These are phyloP conservation scores for Copromyces sp. DNA, from an alignment of 495 filamentous ascomycete genomes.

Conservation along the genomic window DNA sequence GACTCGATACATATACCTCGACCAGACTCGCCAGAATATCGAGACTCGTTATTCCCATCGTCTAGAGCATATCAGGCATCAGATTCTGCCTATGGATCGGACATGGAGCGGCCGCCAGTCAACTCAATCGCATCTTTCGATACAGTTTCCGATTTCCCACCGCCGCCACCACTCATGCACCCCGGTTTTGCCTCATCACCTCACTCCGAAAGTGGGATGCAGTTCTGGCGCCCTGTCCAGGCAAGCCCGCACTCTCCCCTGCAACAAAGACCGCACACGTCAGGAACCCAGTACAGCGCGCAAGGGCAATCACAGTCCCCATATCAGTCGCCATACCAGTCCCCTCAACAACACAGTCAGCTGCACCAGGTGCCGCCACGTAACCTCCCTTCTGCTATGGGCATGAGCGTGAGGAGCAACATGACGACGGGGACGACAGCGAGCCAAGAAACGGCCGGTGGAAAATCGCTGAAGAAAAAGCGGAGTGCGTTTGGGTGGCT, in stretches of 20 bases:
- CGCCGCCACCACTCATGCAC: slow-evolving; percentile 26
- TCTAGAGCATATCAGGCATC: slow-evolving; percentile 28
- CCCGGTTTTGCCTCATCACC: slow-evolving; percentile 36
- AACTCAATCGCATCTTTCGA: slow-evolving; percentile 23
- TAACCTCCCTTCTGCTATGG: slow-evolving; percentile 39
- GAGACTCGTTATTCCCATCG: slow-evolving; percentile 21
- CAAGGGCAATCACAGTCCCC: neutral
- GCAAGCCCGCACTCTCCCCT: slow-evolving; percentile 45
- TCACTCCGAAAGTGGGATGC: slow-evolving; percentile 32
- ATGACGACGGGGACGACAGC: slow-evolving; percentile 25
- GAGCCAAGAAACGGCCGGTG: slow-evolving; percentile 5
- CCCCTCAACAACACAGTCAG: slow-evolving; percentile 7
- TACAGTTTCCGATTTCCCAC: slow-evolving; percentile 22
- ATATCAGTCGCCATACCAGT: neutral
- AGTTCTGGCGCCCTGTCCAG: slow-evolving; percentile 44
- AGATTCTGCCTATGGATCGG: slow-evolving; percentile 44
- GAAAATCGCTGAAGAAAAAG: slow-evolving; percentile 44
- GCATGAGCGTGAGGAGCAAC: slow-evolving; percentile 42
- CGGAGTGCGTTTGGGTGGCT: slow-evolving; percentile 49
- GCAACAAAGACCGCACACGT: slow-evolving; percentile 46
- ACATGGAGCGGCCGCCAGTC: slow-evolving; percentile 31
- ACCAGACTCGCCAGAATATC: slow-evolving; percentile 18
- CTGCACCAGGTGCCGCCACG: slow-evolving; percentile 23
- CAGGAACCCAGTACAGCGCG: slow-evolving; percentile 16
- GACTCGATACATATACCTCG: slow-evolving; percentile 37